Evolutionary conservation across 1,284 basidiomycete genomes (phyloP), one percentile per base, ranked within the genome.

Genomic region (Papiliotrema laurentii): DNA sequence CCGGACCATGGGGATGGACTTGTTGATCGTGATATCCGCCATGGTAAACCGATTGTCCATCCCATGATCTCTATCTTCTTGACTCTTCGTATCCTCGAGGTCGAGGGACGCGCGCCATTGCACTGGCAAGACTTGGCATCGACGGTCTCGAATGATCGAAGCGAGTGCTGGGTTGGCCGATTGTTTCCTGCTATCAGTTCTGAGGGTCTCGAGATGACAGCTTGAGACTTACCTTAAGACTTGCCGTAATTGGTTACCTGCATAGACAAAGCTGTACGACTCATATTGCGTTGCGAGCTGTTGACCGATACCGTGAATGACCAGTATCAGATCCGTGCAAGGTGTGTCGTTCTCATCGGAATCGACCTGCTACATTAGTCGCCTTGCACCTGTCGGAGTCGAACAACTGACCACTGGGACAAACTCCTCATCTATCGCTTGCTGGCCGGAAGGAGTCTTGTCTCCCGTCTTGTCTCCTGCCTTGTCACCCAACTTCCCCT

Each of bases 101-200:
- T 77, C 65, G 19, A 81, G 65, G 7, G 68, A 75, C 2, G 78
- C 75, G 25, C 80, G 68, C 80, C 80, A 81, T 54, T 78, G 77
- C 5, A 81, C 74, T 1, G 79, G 80, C 3, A 81, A 61, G 28
- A 81, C 75, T 54, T 79, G 59, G 22, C 36, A 37, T 11, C 51
- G 73, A 6, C 76, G 63, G 39, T 75, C 63, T 10, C 76, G 64
- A 54, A 78, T 75, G 38, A 79, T 75, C 0, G 73, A 75, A 1
- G 70, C 58, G 1, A 79, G 54, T 11, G 76, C 74, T 2, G 77
- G 76, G 27, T 75, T 67, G 10, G 53, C 49, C 0, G 73, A 63
- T 61, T 78, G 77, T 49, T 74, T 75, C 39, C 75, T 75, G 37
- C n/a, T 5, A 37, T 45, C 21, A 53, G 42, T 36, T 21, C 16